These are phyloP conservation scores for Talaromyces piceae DNA, from an alignment of 2,329 filamentous ascomycete species.

Conservation along the genomic window DNA sequence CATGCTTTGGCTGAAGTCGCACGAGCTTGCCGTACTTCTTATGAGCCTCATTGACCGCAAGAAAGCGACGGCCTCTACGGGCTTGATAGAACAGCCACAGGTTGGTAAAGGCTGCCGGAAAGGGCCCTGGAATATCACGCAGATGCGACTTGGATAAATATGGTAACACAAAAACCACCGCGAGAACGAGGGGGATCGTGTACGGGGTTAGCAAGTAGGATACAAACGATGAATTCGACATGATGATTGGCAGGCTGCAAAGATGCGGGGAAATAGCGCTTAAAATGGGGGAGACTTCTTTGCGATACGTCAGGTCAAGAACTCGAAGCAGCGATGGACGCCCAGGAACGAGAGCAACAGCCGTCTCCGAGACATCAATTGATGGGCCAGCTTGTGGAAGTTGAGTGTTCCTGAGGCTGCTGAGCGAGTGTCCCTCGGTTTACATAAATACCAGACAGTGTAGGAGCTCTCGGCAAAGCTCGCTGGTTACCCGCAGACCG, in stretches of 20 bases:
- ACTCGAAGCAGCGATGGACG: background rate
- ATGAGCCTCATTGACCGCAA: conserved; percentile 63
- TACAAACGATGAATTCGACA: conserved; percentile 4
- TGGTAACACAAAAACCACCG: conserved; percentile 51
- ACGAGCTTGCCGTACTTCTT: conserved; percentile 71
- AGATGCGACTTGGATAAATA: conserved; percentile 51
- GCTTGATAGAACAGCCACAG: conserved; percentile 67
- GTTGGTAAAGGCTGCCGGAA: conserved; percentile 61
- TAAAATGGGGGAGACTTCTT: background rate
- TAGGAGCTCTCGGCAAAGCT: background rate
- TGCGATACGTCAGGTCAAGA: background rate
- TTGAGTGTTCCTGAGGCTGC: too few relatives aligned
- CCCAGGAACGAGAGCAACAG: background rate
- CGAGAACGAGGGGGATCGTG: conserved; percentile 41
- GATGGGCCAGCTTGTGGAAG: too few relatives aligned
- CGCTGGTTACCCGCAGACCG: background rate
- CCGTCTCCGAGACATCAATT: too few relatives aligned
- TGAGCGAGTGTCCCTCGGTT: background rate
- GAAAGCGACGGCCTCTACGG: conserved; percentile 59
- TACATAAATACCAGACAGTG: background rate
- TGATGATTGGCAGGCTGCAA: background rate
- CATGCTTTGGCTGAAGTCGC: conserved; percentile 74
- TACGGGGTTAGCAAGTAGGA: conserved; percentile 25
- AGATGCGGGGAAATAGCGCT: background rate
- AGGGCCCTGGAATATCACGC: conserved; percentile 44